phyloP scores from a whole-genome alignment of 2,329 filamentous ascomycete genomes.

The Colletotrichum tropicale region DNA sequence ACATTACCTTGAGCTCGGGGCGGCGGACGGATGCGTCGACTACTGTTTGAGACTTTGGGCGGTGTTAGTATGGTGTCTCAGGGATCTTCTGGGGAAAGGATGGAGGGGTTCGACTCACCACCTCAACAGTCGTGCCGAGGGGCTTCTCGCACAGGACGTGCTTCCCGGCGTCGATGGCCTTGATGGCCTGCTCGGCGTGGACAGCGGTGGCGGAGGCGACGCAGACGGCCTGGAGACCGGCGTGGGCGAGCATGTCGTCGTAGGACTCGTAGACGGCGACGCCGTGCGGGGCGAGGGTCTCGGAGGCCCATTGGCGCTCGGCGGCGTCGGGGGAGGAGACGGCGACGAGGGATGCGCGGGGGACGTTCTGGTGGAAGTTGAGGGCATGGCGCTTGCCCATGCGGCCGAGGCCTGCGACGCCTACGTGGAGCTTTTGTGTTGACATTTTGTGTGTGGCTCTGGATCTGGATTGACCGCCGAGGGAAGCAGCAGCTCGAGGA shows the following conservation, averaged over 20 bases:
- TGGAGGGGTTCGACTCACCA: constrained; percentile 44
- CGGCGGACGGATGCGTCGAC: constrained; percentile 59
- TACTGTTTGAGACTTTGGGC: constrained; percentile 59
- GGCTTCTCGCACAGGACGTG: constrained; percentile 68
- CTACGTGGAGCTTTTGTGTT: constrained; percentile 42
- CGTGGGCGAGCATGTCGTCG: constrained; percentile 47
- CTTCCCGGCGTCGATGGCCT: constrained; percentile 56
- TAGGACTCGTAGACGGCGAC: constrained; percentile 49
- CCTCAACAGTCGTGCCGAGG: constrained; percentile 60
- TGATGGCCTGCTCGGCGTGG: constrained; percentile 62
- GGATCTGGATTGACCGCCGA: not conserved
- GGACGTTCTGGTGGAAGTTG: constrained; percentile 49
- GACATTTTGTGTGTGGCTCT: constrained; percentile 2
- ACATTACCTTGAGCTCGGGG: constrained; percentile 67
- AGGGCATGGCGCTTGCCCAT: constrained; percentile 58
- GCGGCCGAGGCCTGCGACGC: constrained; percentile 53
- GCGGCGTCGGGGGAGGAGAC: constrained; percentile 49
- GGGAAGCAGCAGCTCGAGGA: not conserved
- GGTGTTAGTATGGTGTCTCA: not conserved
- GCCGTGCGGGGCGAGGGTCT: constrained; percentile 46
- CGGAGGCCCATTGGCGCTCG: constrained; percentile 48
- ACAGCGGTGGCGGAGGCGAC: constrained; percentile 51
- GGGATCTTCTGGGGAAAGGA: no score
- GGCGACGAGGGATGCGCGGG: constrained; percentile 52
- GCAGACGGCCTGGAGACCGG: constrained; percentile 43